A percentile compares a stretch with the other conserved stretches of the same genome.
These are phyloP conservation scores for Lipomyces mesembrius DNA, from an alignment of 805 yeast species.

Conservation along the genomic window DNA sequence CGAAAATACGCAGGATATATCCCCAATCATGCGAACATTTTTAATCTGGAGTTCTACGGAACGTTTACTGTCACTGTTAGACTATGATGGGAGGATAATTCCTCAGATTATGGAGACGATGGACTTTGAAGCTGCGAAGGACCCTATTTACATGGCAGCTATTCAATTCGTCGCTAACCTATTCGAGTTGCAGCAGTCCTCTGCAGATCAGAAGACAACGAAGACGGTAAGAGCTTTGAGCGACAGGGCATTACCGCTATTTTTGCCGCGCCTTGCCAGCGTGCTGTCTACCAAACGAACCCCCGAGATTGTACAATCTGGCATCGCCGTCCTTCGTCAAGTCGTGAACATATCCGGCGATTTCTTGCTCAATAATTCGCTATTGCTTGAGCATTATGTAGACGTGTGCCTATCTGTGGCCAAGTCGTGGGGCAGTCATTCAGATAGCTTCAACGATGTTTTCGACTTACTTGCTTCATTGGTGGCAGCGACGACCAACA, in stretches of 20 bases:
- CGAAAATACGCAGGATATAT: slow-evolving; percentile 83
- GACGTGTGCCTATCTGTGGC: slow-evolving; percentile 29
- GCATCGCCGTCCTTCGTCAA: slow-evolving; percentile 23
- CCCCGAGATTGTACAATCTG: slow-evolving; percentile 19
- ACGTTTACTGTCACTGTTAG: slow-evolving; percentile 56
- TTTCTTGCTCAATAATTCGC: slow-evolving; percentile 10
- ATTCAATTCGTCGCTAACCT: slow-evolving; percentile 50
- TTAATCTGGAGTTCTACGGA: slow-evolving; percentile 59
- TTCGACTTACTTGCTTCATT: slow-evolving; percentile 24
- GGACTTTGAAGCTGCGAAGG: slow-evolving; percentile 63
- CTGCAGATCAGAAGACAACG: background rate
- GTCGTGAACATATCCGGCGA: slow-evolving; percentile 12
- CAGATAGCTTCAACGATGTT: slow-evolving; percentile 22
- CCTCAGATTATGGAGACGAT: slow-evolving; percentile 61
- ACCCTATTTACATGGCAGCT: slow-evolving; percentile 63
- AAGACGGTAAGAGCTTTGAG: background rate
- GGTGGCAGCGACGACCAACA: slow-evolving; percentile 42
- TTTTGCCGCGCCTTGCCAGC: slow-evolving; percentile 26
- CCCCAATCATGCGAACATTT: slow-evolving; percentile 72
- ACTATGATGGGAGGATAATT: slow-evolving; percentile 59
- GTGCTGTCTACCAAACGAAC: slow-evolving; percentile 16
- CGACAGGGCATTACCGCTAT: slow-evolving; percentile 7
- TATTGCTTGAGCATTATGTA: slow-evolving; percentile 26
- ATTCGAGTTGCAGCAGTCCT: slow-evolving; percentile 18
- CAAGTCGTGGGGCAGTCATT: slow-evolving; percentile 18